These are phyloP conservation scores for Hypoxylon fuscum DNA, from an alignment of 495 filamentous ascomycete species.

Conservation along the genomic window DNA sequence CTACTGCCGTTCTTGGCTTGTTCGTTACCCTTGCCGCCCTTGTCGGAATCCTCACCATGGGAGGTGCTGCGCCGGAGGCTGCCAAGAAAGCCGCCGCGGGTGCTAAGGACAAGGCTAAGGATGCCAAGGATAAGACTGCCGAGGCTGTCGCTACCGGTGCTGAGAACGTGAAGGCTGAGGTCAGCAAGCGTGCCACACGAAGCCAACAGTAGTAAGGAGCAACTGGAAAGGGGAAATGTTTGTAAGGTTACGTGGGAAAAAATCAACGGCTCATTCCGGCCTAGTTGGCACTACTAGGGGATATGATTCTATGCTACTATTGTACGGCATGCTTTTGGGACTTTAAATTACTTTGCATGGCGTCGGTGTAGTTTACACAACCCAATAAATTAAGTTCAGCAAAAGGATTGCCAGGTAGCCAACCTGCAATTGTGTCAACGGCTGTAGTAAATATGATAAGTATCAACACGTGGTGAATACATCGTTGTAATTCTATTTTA, in stretches of 20 bases:
- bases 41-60: constrained; percentile 62
- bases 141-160: constrained; percentile 72
- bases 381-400: constrained; percentile 27
- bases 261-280: constrained; percentile 11
- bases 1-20: constrained; percentile 77
- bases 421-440: not conserved
- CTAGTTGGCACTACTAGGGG: constrained; percentile 17
- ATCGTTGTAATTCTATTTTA: no score
- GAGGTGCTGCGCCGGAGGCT: constrained; percentile 51
- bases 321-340: constrained; percentile 32
- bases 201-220: constrained; percentile 42
- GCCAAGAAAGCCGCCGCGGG: constrained; percentile 70
- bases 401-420: not conserved
- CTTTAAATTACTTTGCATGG: constrained; percentile 39
- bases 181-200: constrained; percentile 62
- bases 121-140: constrained; percentile 81
- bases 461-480: no score
- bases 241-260: constrained; percentile 1
- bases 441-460: no score
- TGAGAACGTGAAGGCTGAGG: constrained; percentile 71
- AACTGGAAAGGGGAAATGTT: not conserved
- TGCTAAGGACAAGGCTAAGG: constrained; percentile 74
- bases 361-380: constrained; percentile 33
- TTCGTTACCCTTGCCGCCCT: constrained; percentile 73
- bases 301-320: constrained; percentile 4